Base-by-base conservation (phyloP, 345 rosid species). In the Anacardium occidentale region DNA sequence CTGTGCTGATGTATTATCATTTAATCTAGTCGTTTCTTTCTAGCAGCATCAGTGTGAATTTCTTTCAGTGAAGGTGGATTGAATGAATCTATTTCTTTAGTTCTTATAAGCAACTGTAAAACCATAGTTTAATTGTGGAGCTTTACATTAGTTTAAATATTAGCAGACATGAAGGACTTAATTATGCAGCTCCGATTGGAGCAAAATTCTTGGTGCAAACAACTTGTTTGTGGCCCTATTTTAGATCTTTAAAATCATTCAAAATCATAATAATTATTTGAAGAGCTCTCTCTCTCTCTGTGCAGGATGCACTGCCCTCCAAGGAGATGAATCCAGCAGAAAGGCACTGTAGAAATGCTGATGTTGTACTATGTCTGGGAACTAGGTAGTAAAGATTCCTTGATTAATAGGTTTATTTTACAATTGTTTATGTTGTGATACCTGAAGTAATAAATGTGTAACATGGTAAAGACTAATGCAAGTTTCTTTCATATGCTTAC, bases 321-420 rank as follows among this genome's bases (percentile, higher is more conserved):
- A 87, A 85, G 73, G 99, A 95, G 82, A 88, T 95, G 86, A 85
- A 83, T 82, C 89, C 83, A 54, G 96, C 98, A 11, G 98, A 95
- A 81, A 87, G 88, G 76, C 91, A 95, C 68, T 95, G 99, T 75
- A 86, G 76, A 80, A 86, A 80, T 86, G 97, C 94, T 80, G 99
- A 95, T 83, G 84, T 92, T 70, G 96, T 95, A 24, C 83, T 95
- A 21, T 95, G 99, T 77, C 83, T 95, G 74, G 99, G 98, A 62
- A 95, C 99, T 67, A 92, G 98, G 98, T 92, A 85, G 70, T 40
- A 17, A 60, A 4, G 22, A 22, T 48, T 26, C 47, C 56, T 2
- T 37, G 42, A 37, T 37, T 37, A 37, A 37, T 37, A 37, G 42
- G 42, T 6, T 9, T 37, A 37, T n/a, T n/a, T n/a, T n/a, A n/a